phyloP scores from a whole-genome alignment of 2,329 filamentous ascomycete species.

The Beauveria rudraprayagi region DNA sequence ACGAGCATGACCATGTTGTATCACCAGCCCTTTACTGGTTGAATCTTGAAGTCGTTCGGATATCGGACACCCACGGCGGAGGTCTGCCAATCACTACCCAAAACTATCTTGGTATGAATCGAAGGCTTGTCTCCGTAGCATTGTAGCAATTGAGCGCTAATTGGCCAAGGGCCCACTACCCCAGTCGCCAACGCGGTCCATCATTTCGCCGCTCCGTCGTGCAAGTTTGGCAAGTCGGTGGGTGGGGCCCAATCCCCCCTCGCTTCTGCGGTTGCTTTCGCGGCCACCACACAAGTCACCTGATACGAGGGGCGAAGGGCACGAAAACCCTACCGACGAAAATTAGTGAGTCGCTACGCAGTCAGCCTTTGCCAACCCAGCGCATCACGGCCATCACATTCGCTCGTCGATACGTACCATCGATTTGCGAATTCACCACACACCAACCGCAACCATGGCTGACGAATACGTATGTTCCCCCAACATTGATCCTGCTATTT shows the following conservation, averaged over 20 bases:
- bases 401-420: conserved; percentile 33
- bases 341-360: conserved; percentile 19
- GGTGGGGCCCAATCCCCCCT: not conserved
- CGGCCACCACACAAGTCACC: conserved; percentile 19
- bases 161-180: not conserved
- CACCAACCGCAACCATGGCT: conserved; percentile 61
- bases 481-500: not conserved
- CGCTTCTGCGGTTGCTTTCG: not conserved
- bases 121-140: not conserved
- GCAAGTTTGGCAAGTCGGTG: not conserved
- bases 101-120: not conserved
- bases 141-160: not conserved
- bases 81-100: not conserved
- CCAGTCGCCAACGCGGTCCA: not conserved
- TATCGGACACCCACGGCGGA: not conserved
- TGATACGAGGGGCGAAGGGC: conserved; percentile 30
- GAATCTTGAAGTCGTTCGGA: not conserved
- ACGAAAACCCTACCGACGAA: conserved; percentile 33
- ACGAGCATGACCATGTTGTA: not conserved
- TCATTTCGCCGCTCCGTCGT: not conserved
- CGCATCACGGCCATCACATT: conserved; percentile 24
- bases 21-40: not conserved
- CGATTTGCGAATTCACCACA: conserved; percentile 37
- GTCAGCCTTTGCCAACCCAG: conserved; percentile 21
- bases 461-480: conserved; percentile 75